phyloP scores from a whole-genome alignment of 2,329 filamentous ascomycete species.

The Xylaria sp. region DNA sequence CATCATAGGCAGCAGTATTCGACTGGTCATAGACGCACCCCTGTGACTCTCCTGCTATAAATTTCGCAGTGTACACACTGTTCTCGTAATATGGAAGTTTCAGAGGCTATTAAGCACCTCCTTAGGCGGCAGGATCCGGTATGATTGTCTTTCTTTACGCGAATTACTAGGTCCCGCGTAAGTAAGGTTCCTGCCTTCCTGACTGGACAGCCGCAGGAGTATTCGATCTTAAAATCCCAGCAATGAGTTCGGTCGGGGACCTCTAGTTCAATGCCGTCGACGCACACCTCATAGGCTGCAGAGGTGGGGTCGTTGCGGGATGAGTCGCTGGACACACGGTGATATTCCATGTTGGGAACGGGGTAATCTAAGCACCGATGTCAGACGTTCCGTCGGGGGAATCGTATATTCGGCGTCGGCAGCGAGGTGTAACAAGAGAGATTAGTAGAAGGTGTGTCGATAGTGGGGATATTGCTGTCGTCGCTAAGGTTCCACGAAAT shows the following conservation, averaged over 20 bases:
- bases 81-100: neutral
- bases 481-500: neutral
- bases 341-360: neutral
- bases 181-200: neutral
- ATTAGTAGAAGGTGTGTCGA: neutral
- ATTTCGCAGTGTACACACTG: slow-evolving; percentile 16
- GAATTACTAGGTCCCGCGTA: slow-evolving; percentile 22
- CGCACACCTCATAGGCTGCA: slow-evolving; percentile 5
- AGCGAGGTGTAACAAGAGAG: neutral
- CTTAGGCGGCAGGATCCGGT: slow-evolving; percentile 27
- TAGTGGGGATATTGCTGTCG: neutral
- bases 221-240: slow-evolving; percentile 32
- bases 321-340: neutral
- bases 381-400: neutral
- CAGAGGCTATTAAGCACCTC: slow-evolving; percentile 13
- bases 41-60: neutral
- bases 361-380: neutral
- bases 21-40: neutral
- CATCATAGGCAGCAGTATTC: neutral
- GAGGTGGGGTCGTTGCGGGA: neutral
- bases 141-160: slow-evolving; percentile 37
- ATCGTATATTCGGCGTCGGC: neutral
- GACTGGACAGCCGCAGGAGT: slow-evolving; percentile 35
- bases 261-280: slow-evolving; percentile 25
- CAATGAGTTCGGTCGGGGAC: slow-evolving; percentile 32